A percentile compares a stretch with the other conserved stretches of the same genome.
Conservation (phyloP, 495 filamentous ascomycete genomes). For the Penicillium angulare region DNA sequence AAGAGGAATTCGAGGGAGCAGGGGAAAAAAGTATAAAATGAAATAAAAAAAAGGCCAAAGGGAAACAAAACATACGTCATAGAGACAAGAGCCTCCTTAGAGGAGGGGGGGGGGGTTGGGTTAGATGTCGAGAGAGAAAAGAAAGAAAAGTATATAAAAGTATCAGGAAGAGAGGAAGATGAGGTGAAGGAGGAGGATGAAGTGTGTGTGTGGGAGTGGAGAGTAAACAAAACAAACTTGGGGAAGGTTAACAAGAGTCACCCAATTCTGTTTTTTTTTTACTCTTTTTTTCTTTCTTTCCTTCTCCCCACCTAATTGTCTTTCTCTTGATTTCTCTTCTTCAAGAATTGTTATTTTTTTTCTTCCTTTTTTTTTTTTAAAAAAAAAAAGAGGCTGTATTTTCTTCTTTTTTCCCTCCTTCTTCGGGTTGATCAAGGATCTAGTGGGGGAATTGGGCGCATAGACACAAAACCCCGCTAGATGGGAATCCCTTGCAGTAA, state of each 20-base stretch:
- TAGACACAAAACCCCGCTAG: constrained; percentile 3
- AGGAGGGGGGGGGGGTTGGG: no score
- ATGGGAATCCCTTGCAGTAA: no score
- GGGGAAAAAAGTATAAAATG: constrained; percentile 5
- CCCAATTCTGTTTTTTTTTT: not conserved
- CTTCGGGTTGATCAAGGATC: not conserved
- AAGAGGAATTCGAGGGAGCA: not conserved
- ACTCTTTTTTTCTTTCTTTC: no score
- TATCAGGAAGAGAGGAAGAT: not conserved
- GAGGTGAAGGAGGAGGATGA: not conserved
- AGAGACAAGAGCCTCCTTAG: constrained; percentile 22
- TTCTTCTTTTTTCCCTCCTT: no score
- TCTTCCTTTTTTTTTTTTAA: no score
- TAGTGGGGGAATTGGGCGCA: no score
- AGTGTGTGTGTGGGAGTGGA: constrained; percentile 7
- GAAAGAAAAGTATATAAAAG: not conserved
- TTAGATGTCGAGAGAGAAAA: not conserved
- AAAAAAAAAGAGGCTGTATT: no score
- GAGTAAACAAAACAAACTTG: not conserved
- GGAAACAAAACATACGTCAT: constrained; percentile 28
- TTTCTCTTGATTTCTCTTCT: no score
- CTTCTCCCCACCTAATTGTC: no score
- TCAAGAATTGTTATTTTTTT: no score
- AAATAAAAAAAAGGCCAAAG: constrained; percentile 8
- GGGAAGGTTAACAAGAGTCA: not conserved